Evolutionary conservation across 2,329 filamentous ascomycete genomes (phyloP), one percentile per base, ranked within the genome.

Genomic region (Mariannaea elegans): DNA sequence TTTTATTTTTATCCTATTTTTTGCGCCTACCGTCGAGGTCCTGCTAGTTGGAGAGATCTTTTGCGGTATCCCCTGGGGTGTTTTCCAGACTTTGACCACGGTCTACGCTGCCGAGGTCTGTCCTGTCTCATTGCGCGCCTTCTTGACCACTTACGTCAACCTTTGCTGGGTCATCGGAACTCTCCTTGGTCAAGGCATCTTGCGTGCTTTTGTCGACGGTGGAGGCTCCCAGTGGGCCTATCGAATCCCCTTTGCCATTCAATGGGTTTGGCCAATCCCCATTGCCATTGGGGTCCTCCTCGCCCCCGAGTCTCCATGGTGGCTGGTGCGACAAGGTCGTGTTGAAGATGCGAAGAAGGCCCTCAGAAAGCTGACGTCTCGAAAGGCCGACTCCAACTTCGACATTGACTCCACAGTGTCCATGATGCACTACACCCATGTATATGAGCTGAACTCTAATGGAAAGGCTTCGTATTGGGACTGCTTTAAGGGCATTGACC

Each of bases 401-500:
- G 29, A 48, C 16, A 16, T 36, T 18, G 45, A 48, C 29, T 13
- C 7, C 8, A 48, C 27, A 5, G 45, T 48, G 2, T 8, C 45
- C 5, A 19, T 36, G 29, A 48, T 48, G 45, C 3, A 13, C 16
- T 21, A 48, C 13, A 45, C 42, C 10, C 3, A 31, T 19, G 10
- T 7, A 12, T 16, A 29, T 4, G 42, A 45, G 13, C 3, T 29
- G 12, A 10, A 27, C 7, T 3, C 13, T 3, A 29, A 5, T 9
- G 42, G 6, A 16, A 16, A 16, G 3, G 13, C 24, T 18, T n/a
- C 42, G 4, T 45, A 31, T 18, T 29, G 10, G 31, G 80, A 84
- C 68, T 83, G 81, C 65, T 83, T 84, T 69, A 77, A 75, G 27
- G 78, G 77, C 12, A 65, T 71, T 8, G 79, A 85, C 58, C 70